Evolutionary conservation across 257 asterid species (phyloP), one percentile per base, ranked within the genome.

Genomic region (Cinchona pubescens): DNA sequence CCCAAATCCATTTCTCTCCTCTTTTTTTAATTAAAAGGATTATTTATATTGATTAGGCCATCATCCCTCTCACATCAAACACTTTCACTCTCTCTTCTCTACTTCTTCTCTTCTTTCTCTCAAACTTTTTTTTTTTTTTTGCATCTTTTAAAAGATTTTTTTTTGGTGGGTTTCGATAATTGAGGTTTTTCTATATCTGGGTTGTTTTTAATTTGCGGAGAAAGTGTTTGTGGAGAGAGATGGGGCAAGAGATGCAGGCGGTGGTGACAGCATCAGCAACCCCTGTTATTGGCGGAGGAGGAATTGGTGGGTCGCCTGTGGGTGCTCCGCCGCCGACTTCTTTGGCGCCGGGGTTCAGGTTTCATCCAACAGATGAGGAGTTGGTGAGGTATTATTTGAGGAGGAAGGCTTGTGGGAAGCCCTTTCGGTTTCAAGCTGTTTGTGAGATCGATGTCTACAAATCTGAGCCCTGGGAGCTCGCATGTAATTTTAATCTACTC

Each of bases 381-480:
- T 62, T 94, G 66, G 98, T 94, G 48, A 82, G 93, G 86, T 94
- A 91, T 23, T 94, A 94, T 76, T 75, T 93, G 64, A 88, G 91
- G 88, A 83, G 98, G 83, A 93, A 91, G 80, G 98, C 88, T 46
- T 91, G 96, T 56, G 88, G 88, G 53, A 87, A 85, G 87, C 96
- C 96, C 37, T 91, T 94, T 67, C 79, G 96, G 35, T 90, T 94
- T 75, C 91, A 91, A 69, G 98, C 98, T 61, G 97, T 94, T 23
- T 75, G 88, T 38, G 98, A 94, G 78, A 88, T 92, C 79, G 98
- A 94, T 85, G 97, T 94, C 43, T 94, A 94, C 88, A 94, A 94
- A 94, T 94, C 98, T 76, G 98, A 94, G 83, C 98, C 98, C 0
- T 94, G 96, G 93, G 94, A 94, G 79, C 96, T 94, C 77, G 90